A percentile compares a stretch with the other conserved stretches of the same genome.
These are phyloP conservation scores for Inonotus hispidus DNA, from an alignment of 1,284 basidiomycete genomes.

Conservation along the genomic window DNA sequence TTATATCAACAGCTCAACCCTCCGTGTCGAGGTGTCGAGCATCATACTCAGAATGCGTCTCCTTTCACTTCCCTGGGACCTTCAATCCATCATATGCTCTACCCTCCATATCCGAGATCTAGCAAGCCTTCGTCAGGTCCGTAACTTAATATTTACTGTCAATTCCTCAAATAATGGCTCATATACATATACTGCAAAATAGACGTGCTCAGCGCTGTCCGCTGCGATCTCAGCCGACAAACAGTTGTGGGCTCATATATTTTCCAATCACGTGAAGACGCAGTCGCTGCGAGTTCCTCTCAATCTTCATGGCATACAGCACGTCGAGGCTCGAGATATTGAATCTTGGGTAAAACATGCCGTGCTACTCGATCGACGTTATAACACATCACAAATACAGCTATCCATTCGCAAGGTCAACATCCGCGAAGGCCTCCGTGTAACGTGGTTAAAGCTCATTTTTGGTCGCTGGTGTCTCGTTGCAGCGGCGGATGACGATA, in stretches of 20 bases:
- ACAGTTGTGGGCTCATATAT: conserved; percentile 1
- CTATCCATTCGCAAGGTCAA: not conserved
- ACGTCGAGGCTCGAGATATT: conserved; percentile 2
- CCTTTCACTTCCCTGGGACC: not conserved
- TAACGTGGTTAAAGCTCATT: conserved; percentile 12
- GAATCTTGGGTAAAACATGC: conserved; percentile 4
- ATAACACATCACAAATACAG: not conserved
- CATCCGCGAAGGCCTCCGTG: not conserved
- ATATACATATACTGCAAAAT: not conserved
- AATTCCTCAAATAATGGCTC: not conserved
- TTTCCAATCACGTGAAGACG: not conserved
- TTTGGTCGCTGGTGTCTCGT: conserved; percentile 5
- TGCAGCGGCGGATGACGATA: not conserved
- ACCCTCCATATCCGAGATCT: not conserved
- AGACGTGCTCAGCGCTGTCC: not conserved
- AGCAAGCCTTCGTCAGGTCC: not conserved
- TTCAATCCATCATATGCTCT: not conserved
- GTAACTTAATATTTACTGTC: not conserved
- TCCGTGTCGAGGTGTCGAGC: too few species aligned
- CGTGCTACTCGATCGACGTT: not conserved
- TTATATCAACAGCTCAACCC: too few species aligned
- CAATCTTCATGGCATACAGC: not conserved
- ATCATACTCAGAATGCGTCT: too few species aligned
- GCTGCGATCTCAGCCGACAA: conserved; percentile 3
- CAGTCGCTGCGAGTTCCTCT: not conserved